Evolutionary conservation across 2,329 filamentous ascomycete genomes (phyloP), one percentile per base, ranked within the genome.

Genomic region (Penicillium hordei): DNA sequence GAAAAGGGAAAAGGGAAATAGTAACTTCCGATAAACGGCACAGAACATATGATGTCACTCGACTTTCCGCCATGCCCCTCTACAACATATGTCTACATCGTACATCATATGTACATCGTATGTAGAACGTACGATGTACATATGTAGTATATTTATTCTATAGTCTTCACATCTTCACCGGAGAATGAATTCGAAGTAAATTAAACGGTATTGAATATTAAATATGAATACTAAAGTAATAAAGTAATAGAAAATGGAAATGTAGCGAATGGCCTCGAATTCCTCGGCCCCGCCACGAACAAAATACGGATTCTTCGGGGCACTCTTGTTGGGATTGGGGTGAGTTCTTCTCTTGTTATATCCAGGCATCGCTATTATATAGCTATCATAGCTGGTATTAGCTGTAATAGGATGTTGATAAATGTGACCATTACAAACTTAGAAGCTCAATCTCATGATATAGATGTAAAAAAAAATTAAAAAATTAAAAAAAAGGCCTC

Each of bases 211-310:
- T 49, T 38, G 27, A 29, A 31, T n/a, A 25, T 8, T 17, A 6
- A 15, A 46, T 10, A 23, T 43, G 27, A 29, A 23, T 23, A 15
- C 17, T 21, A 21, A 15, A 46, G 31, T 4, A 23, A 27, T 6
- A 27, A 27, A 44, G 17, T 33, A 34, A n/a, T 40, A 7, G 17
- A 51, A 44, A 19, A 44, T 57, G 43, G 46, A 60, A 59, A 45
- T 49, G 43, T 42, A 40, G 52, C 56, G 60, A 65, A 61, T 52
- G 55, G 59, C 51, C 38, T 64, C 58, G 62, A 56, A 60, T 27
- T 63, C 60, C 65, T 67, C 64, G 64, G 64, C 59, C 49, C 62
- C 62, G 62, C 62, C 52, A 65, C 65, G 65, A 66, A 64, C 62
- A 66, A 63, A 60, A 60, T 58, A 59, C 65, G 65, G 65, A 55